Percentiles rank a stretch among this genome's conserved stretches.
phyloP scores from a whole-genome alignment of 1,284 basidiomycete genomes.

The Fistulina hepatica region DNA sequence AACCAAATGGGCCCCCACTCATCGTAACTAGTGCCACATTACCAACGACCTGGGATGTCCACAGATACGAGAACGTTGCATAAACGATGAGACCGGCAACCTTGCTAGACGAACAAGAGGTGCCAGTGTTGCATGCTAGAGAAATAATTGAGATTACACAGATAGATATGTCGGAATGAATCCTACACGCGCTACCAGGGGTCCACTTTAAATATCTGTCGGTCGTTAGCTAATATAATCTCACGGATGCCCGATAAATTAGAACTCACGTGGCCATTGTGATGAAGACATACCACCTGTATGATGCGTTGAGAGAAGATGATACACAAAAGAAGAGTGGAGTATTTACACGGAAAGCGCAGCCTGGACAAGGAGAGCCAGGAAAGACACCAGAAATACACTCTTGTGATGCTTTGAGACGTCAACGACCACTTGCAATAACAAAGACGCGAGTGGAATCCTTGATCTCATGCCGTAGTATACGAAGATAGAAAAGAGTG shows the following conservation, averaged over 20 bases:
- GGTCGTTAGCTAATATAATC: constrained; percentile 3
- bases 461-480: constrained; percentile 61
- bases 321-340: constrained; percentile 1
- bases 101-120: constrained; percentile 35
- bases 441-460: constrained; percentile 69
- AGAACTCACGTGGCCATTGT: constrained; percentile 51
- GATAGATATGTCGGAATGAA: not conserved
- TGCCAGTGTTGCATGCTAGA: constrained; percentile 20
- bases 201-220: constrained; percentile 72
- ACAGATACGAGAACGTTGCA: constrained; percentile 73
- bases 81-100: constrained; percentile 67
- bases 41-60: constrained; percentile 71
- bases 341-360: constrained; percentile 52
- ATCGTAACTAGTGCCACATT: constrained; percentile 75
- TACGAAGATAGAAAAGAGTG: constrained; percentile 47
- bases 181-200: constrained; percentile 56
- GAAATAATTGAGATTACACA: constrained; percentile 1
- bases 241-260: constrained; percentile 5
- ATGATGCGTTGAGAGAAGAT: constrained; percentile 4
- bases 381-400: constrained; percentile 71
- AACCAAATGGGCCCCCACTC: constrained; percentile 43
- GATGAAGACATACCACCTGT: constrained; percentile 61
- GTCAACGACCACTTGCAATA: constrained; percentile 77
- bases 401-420: constrained; percentile 73
- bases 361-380: constrained; percentile 61